A percentile compares a stretch with the other conserved stretches of the same genome.
These are phyloP conservation scores for Coemansia sp. DNA, from an alignment of 192 early-diverging fungal species.

Conservation along the genomic window DNA sequence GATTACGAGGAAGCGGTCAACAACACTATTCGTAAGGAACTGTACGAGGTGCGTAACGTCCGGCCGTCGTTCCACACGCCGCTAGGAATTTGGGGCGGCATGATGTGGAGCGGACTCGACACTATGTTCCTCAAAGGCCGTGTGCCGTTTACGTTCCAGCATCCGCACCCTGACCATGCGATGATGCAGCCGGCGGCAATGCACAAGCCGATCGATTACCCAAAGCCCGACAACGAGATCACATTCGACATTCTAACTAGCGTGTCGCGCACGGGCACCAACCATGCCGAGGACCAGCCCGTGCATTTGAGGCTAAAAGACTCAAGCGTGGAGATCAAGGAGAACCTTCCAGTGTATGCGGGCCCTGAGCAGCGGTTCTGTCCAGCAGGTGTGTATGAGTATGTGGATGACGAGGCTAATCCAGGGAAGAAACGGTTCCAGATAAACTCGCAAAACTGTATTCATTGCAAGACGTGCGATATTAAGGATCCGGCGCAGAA, in stretches of 20 bases:
- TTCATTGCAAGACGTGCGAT: slow-evolving; percentile 99
- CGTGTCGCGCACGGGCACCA: slow-evolving; percentile 89
- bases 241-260: slow-evolving; percentile 94
- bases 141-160: slow-evolving; percentile 92
- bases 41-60: slow-evolving; percentile 88
- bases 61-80: slow-evolving; percentile 90
- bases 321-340: slow-evolving; percentile 71
- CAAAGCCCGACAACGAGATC: slow-evolving; percentile 94
- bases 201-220: slow-evolving; percentile 88
- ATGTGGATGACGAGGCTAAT: slow-evolving; percentile 87
- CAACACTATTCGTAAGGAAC: slow-evolving; percentile 90
- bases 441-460: slow-evolving; percentile 97
- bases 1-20: slow-evolving; percentile 80
- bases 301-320: slow-evolving; percentile 85
- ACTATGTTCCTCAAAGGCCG: slow-evolving; percentile 85
- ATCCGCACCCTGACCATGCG: slow-evolving; percentile 77
- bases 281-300: slow-evolving; percentile 93
- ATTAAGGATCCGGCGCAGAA: slow-evolving; percentile 99
- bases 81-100: slow-evolving; percentile 82
- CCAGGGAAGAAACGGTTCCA: slow-evolving; percentile 90
- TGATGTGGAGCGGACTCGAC: slow-evolving; percentile 86
- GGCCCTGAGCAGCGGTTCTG: slow-evolving; percentile 97
- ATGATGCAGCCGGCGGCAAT: slow-evolving; percentile 70
- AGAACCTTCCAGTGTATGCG: slow-evolving; percentile 82
- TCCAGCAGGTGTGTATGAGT: slow-evolving; percentile 98